These are phyloP conservation scores for Globisporangium parvum DNA, from an alignment of 352 stramenopile genomes.

Conservation along the genomic window DNA sequence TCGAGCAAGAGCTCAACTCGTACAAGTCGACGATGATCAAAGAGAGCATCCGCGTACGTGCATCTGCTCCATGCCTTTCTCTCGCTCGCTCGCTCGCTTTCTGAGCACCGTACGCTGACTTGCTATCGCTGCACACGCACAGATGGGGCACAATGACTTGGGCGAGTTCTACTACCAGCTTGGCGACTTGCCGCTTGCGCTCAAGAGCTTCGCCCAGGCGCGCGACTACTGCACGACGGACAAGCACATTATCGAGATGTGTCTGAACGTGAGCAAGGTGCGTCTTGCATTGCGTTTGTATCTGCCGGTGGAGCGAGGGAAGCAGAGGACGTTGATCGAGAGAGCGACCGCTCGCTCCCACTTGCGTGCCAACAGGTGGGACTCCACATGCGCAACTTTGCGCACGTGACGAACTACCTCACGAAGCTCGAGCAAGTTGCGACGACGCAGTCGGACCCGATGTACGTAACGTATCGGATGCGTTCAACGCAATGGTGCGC, in stretches of 20 bases:
- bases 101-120: no score
- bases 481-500: background rate
- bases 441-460: conserved; percentile 51
- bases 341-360: background rate
- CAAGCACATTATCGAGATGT: conserved; percentile 89
- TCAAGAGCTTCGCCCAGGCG: conserved; percentile 85
- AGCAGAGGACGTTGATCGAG: no score
- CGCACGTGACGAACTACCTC: conserved; percentile 83
- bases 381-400: conserved; percentile 83
- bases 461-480: conserved; percentile 28
- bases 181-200: conserved; percentile 60
- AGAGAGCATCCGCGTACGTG: conserved; percentile 79
- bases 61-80: background rate
- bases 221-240: conserved; percentile 89
- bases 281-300: background rate
- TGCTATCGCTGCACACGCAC: background rate
- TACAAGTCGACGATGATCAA: conserved; percentile 92
- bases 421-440: conserved; percentile 82
- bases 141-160: conserved; percentile 88
- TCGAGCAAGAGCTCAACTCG: conserved; percentile 87
- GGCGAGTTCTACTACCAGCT: conserved; percentile 86
- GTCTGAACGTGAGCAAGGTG: conserved; percentile 86
- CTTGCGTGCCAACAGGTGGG: conserved; percentile 29
- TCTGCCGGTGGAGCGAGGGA: background rate
- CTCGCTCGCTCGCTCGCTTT: no score